Base-by-base conservation (phyloP, 129 eudicot species). In the Erigeron canadensis region DNA sequence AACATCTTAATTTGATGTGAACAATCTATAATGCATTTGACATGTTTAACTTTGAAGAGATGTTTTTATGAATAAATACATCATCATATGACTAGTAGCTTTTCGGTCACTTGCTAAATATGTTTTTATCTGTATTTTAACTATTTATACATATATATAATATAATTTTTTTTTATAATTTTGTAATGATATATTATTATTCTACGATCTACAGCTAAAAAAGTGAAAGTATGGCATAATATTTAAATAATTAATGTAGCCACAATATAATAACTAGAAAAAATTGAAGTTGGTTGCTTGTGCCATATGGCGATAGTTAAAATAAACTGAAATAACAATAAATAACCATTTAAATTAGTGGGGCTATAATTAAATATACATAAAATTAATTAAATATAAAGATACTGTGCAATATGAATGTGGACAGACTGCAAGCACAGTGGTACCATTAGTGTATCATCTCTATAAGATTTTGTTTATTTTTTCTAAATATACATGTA, bases 361-460 rank as follows among this genome's bases (percentile, higher is more conserved):
- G 56, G 44, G 23, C 64, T 7, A 41, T 15, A 19, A 71, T 71
- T 58, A 59, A 59, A 72, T 16, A 72, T 44, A 28, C 21, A 45
- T 19, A 12, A 21, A 45, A 15, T 8, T 59, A 45, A 15, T 8
- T 59, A 72, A 72, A 72, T 59, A 62, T 46, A 44, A 59, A 43
- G 59, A 71, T 71, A 58, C 67, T 62, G 68, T 45, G 68, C 76
- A 72, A 18, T 60, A 72, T 38, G 45, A 44, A 60, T 34, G 40
- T 72, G 58, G 23, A 43, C 76, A 60, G 47, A 59, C 16, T 59
- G 76, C 68, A 72, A 72, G 46, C 37, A 72, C 76, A 44, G 67
- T 45, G 54, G 34, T 59, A 28, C 76, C n/a, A 44, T 51, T 19
- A 48, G 58, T 47, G 44, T 34, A 67, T 46, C 72, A 69, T 38